Evolutionary conservation across 768 basidiomycete species (phyloP), one percentile per base, ranked within the genome.

Genomic region (Kwoniella heveanensis): DNA sequence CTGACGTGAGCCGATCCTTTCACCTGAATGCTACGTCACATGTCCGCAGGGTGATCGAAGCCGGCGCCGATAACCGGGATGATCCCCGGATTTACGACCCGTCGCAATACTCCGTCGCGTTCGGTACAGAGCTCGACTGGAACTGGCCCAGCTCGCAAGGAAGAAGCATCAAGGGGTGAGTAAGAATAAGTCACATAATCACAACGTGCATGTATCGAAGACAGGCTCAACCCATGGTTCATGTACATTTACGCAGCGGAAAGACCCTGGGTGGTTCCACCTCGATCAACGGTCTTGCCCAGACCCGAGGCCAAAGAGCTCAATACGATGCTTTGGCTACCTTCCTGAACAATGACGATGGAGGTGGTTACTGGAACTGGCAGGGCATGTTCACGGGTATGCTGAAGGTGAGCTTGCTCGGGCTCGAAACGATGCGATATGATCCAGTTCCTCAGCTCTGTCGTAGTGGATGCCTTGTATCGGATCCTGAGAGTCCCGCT

Each of bases 341-440:
- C 1, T 76, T 84, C 1, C 74, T 84, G 0, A 60, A 67, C 5
- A 62, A 70, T 22, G 55, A 73, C 48, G 64, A 77, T 70, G 77
- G 76, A 1, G 69, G 64, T 17, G 65, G 76, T 2, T 69, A 72
- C 49, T 83, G 82, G 82, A 81, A 80, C 51, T 83, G 82, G 82
- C 67, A 79, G 15, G 69, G 61, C 22, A 72, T 82, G 64, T 80
- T 78, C 57, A 25, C 52, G 27, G 77, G 71, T 17, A 82, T 83
- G 80, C 75, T 70, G 47, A 82, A 81, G 73, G 70, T 68, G 2
- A 46, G 65, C 27, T 13, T 26, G 24, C n/a, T n/a, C n/a, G n/a
- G n/a, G n/a, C n/a, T n/a, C n/a, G n/a, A n/a, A n/a, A n/a, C n/a
- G n/a, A n/a, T n/a, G n/a, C n/a, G n/a, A n/a, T n/a, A n/a, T n/a